These are phyloP conservation scores for Pseudopyricularia javanii DNA, from an alignment of 2,329 filamentous ascomycete species.

Conservation along the genomic window DNA sequence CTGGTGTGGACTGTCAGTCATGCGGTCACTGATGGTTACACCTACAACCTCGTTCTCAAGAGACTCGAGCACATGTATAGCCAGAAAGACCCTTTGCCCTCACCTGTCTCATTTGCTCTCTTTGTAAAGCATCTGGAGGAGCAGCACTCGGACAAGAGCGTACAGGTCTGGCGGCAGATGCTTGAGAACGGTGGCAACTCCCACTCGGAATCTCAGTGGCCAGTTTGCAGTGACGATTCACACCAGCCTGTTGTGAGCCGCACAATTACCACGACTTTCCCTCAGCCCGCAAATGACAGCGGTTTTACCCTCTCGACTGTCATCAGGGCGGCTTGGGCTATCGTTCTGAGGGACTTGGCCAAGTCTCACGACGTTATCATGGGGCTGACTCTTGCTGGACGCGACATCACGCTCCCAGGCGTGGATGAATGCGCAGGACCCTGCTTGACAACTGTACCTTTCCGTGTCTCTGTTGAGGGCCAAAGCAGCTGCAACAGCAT, in stretches of 20 bases:
- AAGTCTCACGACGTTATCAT: constrained; percentile 5
- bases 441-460: constrained; percentile 11
- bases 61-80: constrained; percentile 5
- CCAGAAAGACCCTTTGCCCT: not conserved
- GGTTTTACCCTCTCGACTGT: constrained; percentile 8
- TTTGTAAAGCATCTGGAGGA: not conserved
- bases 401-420: constrained; percentile 11
- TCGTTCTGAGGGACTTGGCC: constrained; percentile 4
- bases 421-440: constrained; percentile 12
- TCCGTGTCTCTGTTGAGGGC: not conserved
- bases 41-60: constrained; percentile 5
- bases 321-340: constrained; percentile 7
- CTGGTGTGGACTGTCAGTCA: constrained; percentile 11
- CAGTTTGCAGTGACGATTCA: not conserved
- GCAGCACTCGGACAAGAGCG: not conserved
- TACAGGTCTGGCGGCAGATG: not conserved
- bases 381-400: constrained; percentile 12
- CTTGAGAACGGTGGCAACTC: not conserved
- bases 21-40: constrained; percentile 5
- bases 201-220: not conserved
- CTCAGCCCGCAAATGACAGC: not conserved
- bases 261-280: not conserved
- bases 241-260: not conserved
- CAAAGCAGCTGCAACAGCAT: not conserved
- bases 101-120: not conserved